phyloP scores from a whole-genome alignment of 495 filamentous ascomycete genomes.

The Penicillium fimorum region DNA sequence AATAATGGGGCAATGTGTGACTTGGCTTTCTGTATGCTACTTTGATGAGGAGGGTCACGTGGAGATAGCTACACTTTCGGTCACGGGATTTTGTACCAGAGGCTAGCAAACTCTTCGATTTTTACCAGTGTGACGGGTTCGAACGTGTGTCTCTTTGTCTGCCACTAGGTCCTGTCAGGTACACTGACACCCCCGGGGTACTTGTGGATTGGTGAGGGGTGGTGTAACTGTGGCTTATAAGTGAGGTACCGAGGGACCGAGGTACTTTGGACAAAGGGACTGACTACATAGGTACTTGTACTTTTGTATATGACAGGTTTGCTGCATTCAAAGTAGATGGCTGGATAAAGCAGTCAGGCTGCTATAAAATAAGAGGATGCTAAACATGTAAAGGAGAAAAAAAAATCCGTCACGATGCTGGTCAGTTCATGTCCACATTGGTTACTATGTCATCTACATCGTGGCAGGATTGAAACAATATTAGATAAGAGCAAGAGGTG shows the following conservation, averaged over 20 bases:
- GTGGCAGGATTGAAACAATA: conserved; percentile 15
- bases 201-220: conserved; percentile 8
- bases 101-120: conserved; percentile 9
- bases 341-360: background rate
- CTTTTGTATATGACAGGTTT: background rate
- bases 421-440: conserved; percentile 19
- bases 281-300: background rate
- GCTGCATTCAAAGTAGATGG: background rate
- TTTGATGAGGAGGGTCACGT: conserved; percentile 16
- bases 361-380: background rate
- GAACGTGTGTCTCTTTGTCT: background rate
- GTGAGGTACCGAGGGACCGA: conserved; percentile 6
- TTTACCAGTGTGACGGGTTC: conserved; percentile 9
- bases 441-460: conserved; percentile 27
- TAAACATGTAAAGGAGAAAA: too few relatives aligned
- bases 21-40: background rate
- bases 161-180: conserved; percentile 13
- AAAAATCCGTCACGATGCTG: conserved; percentile 7
- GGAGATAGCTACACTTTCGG: conserved; percentile 1
- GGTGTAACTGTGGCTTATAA: conserved; percentile 24
- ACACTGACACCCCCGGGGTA: conserved; percentile 16
- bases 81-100: conserved; percentile 16
- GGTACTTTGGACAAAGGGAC: conserved; percentile 15
- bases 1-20: background rate
- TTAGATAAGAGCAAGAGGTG: conserved; percentile 15